phyloP scores from a whole-genome alignment of 352 stramenopile species.

The Pythium oligandrum region DNA sequence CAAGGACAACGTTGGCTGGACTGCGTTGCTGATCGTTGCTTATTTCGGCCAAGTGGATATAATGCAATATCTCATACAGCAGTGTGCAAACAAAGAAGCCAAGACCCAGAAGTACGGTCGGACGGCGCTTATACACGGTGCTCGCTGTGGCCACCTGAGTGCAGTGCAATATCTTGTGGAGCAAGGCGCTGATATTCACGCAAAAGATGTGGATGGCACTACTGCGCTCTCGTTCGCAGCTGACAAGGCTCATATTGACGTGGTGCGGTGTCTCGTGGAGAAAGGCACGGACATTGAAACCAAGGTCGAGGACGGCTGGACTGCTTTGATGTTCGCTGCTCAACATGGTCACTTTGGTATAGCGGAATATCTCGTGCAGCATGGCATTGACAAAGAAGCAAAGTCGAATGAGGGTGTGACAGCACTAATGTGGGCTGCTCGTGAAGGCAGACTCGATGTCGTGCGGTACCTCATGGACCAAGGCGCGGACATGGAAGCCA shows the following conservation, averaged over 20 bases:
- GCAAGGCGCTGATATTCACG: too few relatives aligned
- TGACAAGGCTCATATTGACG: too few relatives aligned
- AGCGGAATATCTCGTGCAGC: constrained; percentile 5
- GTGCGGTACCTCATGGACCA: neutral
- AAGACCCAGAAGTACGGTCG: neutral
- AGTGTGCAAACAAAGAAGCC: constrained; percentile 4
- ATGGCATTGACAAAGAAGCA: constrained; percentile 1
- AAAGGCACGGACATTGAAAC: too few relatives aligned
- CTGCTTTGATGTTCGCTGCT: too few relatives aligned
- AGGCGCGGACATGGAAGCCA: constrained; percentile 1
- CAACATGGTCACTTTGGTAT: constrained; percentile 9
- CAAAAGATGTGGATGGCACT: too few relatives aligned
- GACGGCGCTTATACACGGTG: too few relatives aligned
- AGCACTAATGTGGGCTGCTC: neutral
- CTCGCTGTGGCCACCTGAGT: neutral
- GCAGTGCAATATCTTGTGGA: neutral
- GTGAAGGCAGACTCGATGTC: neutral
- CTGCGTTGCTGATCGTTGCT: too few relatives aligned
- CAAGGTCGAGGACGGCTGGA: too few relatives aligned
- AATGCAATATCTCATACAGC: constrained; percentile 3
- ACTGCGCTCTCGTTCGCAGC: too few relatives aligned
- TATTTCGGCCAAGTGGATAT: too few relatives aligned
- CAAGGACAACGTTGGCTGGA: constrained; percentile 2
- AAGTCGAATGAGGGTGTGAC: neutral
- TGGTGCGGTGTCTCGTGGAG: neutral